These are phyloP conservation scores for Leccinum sublutescens DNA, from an alignment of 768 basidiomycete species.

Conservation along the genomic window DNA sequence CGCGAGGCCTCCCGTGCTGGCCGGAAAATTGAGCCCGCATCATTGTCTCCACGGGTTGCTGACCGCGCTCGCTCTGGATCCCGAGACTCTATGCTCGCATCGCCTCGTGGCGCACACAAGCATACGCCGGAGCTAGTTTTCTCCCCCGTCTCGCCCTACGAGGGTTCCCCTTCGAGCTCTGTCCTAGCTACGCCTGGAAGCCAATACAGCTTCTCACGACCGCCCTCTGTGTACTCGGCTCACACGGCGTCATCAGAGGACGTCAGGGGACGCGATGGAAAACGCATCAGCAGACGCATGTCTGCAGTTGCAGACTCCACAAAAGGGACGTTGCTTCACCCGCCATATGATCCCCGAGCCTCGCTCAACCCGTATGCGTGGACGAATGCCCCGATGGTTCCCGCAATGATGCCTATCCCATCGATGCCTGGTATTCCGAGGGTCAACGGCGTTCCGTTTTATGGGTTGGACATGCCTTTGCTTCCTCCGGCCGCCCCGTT, in stretches of 20 bases:
- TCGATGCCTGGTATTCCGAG: conserved; percentile 33
- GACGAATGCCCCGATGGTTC: conserved; percentile 14
- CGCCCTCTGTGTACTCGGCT: conserved; percentile 55
- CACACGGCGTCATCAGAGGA: conserved; percentile 60
- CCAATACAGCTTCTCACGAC: conserved; percentile 43
- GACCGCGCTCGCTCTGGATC: conserved; percentile 38
- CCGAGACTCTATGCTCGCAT: conserved; percentile 36
- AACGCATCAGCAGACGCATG: conserved; percentile 38
- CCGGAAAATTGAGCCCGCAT: conserved; percentile 23
- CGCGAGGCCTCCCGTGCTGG: conserved; percentile 59
- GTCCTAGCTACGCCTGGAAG: conserved; percentile 37
- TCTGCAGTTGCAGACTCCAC: conserved; percentile 38
- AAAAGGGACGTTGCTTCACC: conserved; percentile 28
- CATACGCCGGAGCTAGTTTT: conserved; percentile 46
- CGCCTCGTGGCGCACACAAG: conserved; percentile 33
- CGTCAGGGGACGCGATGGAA: conserved; percentile 40
- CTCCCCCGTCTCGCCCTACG: conserved; percentile 33
- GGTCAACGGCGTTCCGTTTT: conserved; percentile 41
- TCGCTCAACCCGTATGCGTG: conserved; percentile 32
- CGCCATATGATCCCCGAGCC: conserved; percentile 27
- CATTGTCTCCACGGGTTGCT: conserved; percentile 19
- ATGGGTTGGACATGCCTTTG: conserved; percentile 61
- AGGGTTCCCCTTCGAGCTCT: conserved; percentile 55
- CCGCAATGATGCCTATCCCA: conserved; percentile 37
- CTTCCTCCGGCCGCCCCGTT: conserved; percentile 74